phyloP scores from a whole-genome alignment of 2,329 filamentous ascomycete genomes.

The Penicillium sp. region DNA sequence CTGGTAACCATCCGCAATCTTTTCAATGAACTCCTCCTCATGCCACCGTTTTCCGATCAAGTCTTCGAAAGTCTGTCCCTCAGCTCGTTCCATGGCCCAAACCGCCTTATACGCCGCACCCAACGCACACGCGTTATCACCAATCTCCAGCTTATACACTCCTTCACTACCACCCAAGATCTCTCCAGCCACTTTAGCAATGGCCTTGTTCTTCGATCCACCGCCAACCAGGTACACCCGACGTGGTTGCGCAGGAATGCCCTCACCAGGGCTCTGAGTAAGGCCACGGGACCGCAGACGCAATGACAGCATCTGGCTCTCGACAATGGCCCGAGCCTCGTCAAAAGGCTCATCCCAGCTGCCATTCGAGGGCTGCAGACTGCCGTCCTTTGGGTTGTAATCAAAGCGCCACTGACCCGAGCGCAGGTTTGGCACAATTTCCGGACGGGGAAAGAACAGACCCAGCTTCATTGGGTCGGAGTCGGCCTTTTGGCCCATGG shows the following conservation, averaged over 20 bases:
- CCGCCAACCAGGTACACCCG: slow-evolving; percentile 91
- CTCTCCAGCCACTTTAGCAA: slow-evolving; percentile 73
- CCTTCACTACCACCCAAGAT: slow-evolving; percentile 83
- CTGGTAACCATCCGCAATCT: slow-evolving; percentile 72
- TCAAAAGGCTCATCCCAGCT: slow-evolving; percentile 51
- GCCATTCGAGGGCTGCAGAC: slow-evolving; percentile 46
- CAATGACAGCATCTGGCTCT: slow-evolving; percentile 89
- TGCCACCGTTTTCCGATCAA: slow-evolving; percentile 76
- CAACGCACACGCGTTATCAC: slow-evolving; percentile 86
- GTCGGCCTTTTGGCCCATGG: slow-evolving; percentile 52
- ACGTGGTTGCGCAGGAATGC: slow-evolving; percentile 71
- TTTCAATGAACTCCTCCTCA: slow-evolving; percentile 72
- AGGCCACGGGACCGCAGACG: slow-evolving; percentile 73
- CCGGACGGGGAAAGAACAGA: slow-evolving; percentile 84
- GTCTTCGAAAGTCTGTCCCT: slow-evolving; percentile 73
- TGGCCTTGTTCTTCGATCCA: slow-evolving; percentile 79
- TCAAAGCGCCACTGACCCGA: slow-evolving; percentile 80
- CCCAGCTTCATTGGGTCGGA: slow-evolving; percentile 70
- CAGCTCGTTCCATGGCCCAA: slow-evolving; percentile 74
- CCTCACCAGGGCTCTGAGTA: slow-evolving; percentile 49
- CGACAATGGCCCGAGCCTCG: slow-evolving; percentile 81
- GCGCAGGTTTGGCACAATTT: slow-evolving; percentile 86
- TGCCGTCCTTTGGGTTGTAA: slow-evolving; percentile 43
- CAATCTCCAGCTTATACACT: slow-evolving; percentile 86
- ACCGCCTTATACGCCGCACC: slow-evolving; percentile 93